These are phyloP conservation scores for Fusarium sublunatum DNA, from an alignment of 2,329 filamentous ascomycete species.

Conservation along the genomic window DNA sequence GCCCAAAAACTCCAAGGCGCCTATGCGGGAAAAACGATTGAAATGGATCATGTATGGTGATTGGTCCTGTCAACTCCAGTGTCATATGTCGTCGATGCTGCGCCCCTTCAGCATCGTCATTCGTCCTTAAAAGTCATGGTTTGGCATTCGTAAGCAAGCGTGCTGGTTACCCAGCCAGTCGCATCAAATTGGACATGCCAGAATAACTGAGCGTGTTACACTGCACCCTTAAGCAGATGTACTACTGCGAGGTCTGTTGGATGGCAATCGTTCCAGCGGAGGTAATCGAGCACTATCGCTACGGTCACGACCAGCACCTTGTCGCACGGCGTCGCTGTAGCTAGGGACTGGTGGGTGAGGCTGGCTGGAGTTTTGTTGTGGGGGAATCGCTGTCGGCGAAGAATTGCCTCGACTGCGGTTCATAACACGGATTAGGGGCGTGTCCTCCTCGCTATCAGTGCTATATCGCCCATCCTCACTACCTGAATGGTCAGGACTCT, in stretches of 20 bases:
- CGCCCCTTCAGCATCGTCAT: constrained; percentile 24
- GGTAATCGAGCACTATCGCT: constrained; percentile 41
- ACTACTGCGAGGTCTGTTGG: constrained; percentile 35
- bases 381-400: constrained; percentile 52
- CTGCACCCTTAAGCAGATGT: constrained; percentile 26
- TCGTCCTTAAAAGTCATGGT: constrained; percentile 17
- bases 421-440: constrained; percentile 63
- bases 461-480: constrained; percentile 69
- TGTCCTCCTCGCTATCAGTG: constrained; percentile 68
- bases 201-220: not conserved
- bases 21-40: constrained; percentile 41
- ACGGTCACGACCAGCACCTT: constrained; percentile 54
- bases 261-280: constrained; percentile 26
- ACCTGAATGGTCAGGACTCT: constrained; percentile 72
- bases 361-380: constrained; percentile 38
- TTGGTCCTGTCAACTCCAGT: constrained; percentile 41
- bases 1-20: constrained; percentile 46
- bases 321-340: constrained; percentile 79
- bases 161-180: not conserved
- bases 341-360: constrained; percentile 77
- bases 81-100: constrained; percentile 34
- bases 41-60: constrained; percentile 40
- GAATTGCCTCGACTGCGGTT: constrained; percentile 65
- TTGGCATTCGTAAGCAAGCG: constrained; percentile 5
- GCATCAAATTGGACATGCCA: not conserved